phyloP scores from a whole-genome alignment of 1,284 basidiomycete species.

The Mrakiaceae sp. region DNA sequence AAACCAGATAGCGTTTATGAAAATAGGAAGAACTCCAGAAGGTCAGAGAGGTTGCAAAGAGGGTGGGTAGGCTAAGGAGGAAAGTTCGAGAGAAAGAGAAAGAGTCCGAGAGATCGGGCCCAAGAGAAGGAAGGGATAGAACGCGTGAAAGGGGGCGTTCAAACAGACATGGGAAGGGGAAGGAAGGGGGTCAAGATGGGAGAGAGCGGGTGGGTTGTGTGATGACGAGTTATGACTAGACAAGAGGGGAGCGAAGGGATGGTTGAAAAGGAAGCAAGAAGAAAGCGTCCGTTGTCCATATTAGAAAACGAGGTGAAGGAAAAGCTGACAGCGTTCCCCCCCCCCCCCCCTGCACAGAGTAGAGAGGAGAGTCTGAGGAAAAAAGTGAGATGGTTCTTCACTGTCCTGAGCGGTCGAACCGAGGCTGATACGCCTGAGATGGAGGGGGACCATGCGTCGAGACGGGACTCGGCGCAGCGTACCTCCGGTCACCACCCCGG shows the following conservation, averaged over 20 bases:
- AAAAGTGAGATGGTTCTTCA: background rate
- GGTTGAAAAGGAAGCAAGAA: too few relatives aligned
- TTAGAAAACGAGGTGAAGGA: background rate
- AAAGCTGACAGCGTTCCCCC: background rate
- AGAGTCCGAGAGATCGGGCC: background rate
- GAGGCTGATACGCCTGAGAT: background rate
- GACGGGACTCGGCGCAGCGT: background rate
- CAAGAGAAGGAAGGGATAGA: background rate
- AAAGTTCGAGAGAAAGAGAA: background rate
- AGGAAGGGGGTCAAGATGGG: background rate
- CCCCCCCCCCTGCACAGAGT: background rate
- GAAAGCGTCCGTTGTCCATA: background rate
- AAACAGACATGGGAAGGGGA: background rate
- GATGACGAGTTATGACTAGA: too few relatives aligned
- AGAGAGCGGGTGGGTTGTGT: too few relatives aligned
- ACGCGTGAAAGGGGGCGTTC: background rate
- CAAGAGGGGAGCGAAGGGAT: too few relatives aligned
- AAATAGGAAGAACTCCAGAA: too few relatives aligned
- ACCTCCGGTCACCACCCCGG: background rate
- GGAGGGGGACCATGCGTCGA: background rate
- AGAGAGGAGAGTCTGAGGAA: background rate
- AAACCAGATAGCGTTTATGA: background rate
- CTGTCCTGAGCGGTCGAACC: constrained; percentile 11
- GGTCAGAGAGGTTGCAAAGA: background rate
- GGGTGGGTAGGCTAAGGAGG: background rate